phyloP scores from a whole-genome alignment of 2,329 filamentous ascomycete genomes.

The Monosporascus sp. region DNA sequence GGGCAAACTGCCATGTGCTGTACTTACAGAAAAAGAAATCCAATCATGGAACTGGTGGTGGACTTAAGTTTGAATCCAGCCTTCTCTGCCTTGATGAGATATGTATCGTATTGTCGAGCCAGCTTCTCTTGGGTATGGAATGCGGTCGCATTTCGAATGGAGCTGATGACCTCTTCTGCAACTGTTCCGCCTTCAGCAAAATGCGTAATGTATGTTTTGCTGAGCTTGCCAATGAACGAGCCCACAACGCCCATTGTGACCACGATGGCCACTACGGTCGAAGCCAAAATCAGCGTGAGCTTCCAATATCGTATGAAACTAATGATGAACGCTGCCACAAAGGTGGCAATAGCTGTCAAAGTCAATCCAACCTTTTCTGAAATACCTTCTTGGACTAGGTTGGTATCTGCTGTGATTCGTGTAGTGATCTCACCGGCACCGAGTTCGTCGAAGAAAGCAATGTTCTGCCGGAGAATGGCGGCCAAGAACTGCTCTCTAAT shows the following conservation, averaged over 20 bases:
- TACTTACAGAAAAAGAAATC: too few relatives aligned
- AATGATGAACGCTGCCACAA: constrained; percentile 84
- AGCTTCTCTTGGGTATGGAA: constrained; percentile 92
- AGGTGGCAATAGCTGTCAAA: constrained; percentile 71
- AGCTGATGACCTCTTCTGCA: constrained; percentile 91
- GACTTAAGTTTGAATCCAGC: constrained; percentile 74
- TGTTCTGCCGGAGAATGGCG: constrained; percentile 81
- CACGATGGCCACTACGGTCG: constrained; percentile 76
- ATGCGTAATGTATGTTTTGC: constrained; percentile 69
- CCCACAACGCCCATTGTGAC: constrained; percentile 70
- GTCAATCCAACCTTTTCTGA: constrained; percentile 84
- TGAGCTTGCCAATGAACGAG: constrained; percentile 72
- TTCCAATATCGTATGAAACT: constrained; percentile 92
- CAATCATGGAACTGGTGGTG: constrained; percentile 73
- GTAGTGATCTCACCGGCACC: constrained; percentile 92
- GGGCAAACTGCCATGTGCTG: too few relatives aligned
- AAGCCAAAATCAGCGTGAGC: constrained; percentile 79
- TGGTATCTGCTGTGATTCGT: constrained; percentile 89
- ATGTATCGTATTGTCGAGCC: constrained; percentile 76
- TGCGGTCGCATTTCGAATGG: constrained; percentile 84
- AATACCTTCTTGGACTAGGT: constrained; percentile 88
- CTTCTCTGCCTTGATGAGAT: constrained; percentile 67
- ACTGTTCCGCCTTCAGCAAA: constrained; percentile 84
- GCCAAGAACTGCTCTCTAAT: constrained; percentile 79
- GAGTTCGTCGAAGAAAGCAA: constrained; percentile 88